Conservation (phyloP, 2,329 filamentous ascomycete species). For the Volutella citrinella region DNA sequence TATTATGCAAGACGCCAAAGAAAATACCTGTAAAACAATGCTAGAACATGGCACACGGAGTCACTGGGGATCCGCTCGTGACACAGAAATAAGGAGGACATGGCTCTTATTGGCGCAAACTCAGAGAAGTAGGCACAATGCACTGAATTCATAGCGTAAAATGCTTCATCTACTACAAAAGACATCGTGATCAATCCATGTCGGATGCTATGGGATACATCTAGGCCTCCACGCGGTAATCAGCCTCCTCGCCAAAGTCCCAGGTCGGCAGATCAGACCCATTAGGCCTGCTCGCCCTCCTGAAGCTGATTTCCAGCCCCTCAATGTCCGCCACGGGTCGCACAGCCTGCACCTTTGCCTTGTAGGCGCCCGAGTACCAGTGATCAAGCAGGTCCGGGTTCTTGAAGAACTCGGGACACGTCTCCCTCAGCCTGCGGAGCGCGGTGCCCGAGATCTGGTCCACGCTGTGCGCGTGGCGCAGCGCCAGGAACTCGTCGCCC, state of each 20-base stretch:
- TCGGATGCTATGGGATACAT: no score
- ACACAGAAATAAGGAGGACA: no score
- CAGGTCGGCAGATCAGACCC: conserved; percentile 57
- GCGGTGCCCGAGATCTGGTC: conserved; percentile 62
- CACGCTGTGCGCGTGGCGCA: conserved; percentile 61
- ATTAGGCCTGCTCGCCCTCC: conserved; percentile 47
- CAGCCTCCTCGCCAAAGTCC: conserved; percentile 47
- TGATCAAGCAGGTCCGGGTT: conserved; percentile 6
- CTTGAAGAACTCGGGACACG: conserved; percentile 9
- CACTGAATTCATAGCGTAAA: no score
- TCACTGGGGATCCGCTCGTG: no score
- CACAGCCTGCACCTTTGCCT: conserved; percentile 34
- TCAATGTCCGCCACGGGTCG: conserved; percentile 45
- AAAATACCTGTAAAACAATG: no score
- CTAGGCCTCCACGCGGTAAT: no score
- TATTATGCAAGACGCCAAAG: no score
- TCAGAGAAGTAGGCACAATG: no score
- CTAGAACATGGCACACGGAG: no score
- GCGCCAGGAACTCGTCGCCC: conserved; percentile 50
- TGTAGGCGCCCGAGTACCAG: conserved; percentile 13
- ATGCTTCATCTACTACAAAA: no score
- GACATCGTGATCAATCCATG: no score
- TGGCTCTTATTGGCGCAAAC: no score
- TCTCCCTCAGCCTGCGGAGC: conserved; percentile 38
- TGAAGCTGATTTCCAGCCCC: conserved; percentile 41